Percentiles rank a stretch among this genome's conserved stretches.
These are phyloP conservation scores for Chaetomium globosum DNA, from an alignment of 2,329 filamentous ascomycete species.

Conservation along the genomic window DNA sequence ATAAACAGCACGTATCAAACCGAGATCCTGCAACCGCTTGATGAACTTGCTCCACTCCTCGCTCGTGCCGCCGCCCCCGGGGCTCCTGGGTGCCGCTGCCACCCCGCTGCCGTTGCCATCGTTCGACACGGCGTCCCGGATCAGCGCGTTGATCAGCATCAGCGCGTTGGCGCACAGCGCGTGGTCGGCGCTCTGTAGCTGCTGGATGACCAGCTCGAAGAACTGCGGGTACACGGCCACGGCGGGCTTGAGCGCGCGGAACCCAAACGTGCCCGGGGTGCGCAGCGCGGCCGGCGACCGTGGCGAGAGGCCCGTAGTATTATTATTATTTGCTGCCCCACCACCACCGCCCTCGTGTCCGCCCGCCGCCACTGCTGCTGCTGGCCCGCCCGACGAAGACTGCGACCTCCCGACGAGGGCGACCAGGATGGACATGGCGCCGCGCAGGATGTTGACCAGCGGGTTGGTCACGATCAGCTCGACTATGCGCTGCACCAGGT, in stretches of 20 bases:
- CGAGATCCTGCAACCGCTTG: constrained; percentile 87
- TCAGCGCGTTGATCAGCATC: constrained; percentile 92
- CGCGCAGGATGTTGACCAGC: constrained; percentile 93
- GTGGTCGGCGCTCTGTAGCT: constrained; percentile 91
- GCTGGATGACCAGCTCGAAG: constrained; percentile 87
- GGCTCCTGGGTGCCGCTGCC: constrained; percentile 43
- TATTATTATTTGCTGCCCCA: not conserved
- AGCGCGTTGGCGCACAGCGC: constrained; percentile 92
- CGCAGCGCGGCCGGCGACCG: constrained; percentile 31
- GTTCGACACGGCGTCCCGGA: constrained; percentile 83
- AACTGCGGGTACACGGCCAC: constrained; percentile 92
- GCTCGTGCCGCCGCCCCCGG: constrained; percentile 43
- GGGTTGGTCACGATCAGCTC: constrained; percentile 93
- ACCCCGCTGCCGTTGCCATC: constrained; percentile 50
- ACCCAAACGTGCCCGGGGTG: constrained; percentile 72
- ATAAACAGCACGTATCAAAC: constrained; percentile 89
- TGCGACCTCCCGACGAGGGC: constrained; percentile 88
- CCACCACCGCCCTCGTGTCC: not conserved
- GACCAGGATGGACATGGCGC: constrained; percentile 94
- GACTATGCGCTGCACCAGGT: constrained; percentile 76
- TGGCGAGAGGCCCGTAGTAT: constrained; percentile 11
- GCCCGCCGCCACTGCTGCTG: not conserved
- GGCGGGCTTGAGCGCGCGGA: constrained; percentile 87
- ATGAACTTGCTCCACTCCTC: constrained; percentile 96
- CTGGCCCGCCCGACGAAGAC: constrained; percentile 36